Conservation (phyloP, 2,329 filamentous ascomycete species). For the Colletotrichum orbiculare region DNA sequence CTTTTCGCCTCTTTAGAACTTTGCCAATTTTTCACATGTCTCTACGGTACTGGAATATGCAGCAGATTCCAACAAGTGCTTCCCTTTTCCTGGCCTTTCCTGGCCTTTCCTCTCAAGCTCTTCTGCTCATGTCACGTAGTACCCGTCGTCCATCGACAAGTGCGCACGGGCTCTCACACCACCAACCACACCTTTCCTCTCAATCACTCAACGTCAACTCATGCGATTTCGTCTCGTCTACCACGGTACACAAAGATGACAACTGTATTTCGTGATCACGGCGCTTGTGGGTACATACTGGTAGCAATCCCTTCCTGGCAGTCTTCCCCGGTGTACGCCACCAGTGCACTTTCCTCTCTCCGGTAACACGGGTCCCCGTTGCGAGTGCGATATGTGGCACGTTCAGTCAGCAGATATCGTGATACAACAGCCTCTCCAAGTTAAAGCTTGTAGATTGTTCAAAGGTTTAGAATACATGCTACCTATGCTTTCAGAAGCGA, state of each 20-base stretch:
- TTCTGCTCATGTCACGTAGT: neutral
- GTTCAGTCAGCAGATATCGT: no score
- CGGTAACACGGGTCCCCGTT: no score
- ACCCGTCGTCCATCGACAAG: neutral
- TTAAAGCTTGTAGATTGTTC: constrained; percentile 25
- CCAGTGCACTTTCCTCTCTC: no score
- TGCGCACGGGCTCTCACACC: neutral
- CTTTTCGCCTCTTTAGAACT: neutral
- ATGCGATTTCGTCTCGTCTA: neutral
- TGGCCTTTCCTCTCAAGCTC: neutral
- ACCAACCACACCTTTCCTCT: neutral
- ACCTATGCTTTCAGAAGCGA: constrained; percentile 18
- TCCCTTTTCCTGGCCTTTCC: neutral
- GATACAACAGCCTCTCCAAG: neutral
- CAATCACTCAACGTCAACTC: neutral
- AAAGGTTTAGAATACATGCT: constrained; percentile 9
- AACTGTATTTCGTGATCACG: neutral
- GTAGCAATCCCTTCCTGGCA: no score
- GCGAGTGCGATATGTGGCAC: no score
- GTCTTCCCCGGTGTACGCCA: no score
- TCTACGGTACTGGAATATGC: neutral
- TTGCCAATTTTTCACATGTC: constrained; percentile 11
- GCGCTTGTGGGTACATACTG: neutral
- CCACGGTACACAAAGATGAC: neutral
- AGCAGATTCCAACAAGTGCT: neutral